Evolutionary conservation across 306 rosid genomes (phyloP).

Genomic region (Quercus variabilis): DNA sequence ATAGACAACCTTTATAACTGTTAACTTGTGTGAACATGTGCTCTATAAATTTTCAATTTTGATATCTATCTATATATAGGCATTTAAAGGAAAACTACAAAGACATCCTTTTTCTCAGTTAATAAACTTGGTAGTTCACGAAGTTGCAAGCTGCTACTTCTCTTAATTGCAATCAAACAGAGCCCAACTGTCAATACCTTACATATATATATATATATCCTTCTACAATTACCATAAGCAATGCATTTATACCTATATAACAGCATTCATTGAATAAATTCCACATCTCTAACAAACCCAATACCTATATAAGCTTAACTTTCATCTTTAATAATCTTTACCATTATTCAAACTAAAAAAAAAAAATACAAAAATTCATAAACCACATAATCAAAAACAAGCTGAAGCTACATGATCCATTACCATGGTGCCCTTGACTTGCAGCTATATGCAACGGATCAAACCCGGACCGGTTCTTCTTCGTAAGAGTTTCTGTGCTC

Average conservation of each 20-base stretch:
- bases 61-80: neutral
- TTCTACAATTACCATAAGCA: neutral
- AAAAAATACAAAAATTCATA: neutral
- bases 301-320: neutral
- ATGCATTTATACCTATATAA: no score
- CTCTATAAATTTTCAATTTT: neutral
- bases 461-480: constrained; percentile 65
- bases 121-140: neutral
- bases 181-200: neutral
- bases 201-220: neutral
- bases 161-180: neutral
- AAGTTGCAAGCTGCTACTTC: neutral
- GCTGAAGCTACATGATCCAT: neutral
- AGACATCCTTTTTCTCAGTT: neutral
- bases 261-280: neutral
- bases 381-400: neutral
- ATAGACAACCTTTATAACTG: neutral
- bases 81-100: neutral
- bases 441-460: constrained; percentile 96
- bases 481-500: constrained; percentile 45
- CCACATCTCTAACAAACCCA: neutral
- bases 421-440: constrained; percentile 84
- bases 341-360: neutral
- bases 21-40: neutral
- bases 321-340: neutral